A percentile compares a stretch with the other conserved stretches of the same genome.
Conservation (phyloP, 176 grass and related monocot species). For the Musa troglodytarum region DNA sequence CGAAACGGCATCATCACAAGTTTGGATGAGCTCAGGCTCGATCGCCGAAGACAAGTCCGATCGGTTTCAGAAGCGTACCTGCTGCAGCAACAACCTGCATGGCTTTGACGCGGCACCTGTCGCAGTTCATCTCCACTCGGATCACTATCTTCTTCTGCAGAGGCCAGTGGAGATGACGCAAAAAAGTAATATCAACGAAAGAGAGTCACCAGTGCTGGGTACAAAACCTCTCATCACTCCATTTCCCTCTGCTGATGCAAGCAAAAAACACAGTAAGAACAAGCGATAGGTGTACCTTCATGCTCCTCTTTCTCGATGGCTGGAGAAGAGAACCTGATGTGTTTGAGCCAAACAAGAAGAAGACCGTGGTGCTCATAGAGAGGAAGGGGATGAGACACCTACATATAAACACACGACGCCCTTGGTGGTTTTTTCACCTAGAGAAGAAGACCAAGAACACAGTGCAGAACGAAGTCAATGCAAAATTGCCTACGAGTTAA, state of each 20-base stretch:
- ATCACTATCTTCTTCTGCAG: conserved; percentile 54
- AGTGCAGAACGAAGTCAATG: no score
- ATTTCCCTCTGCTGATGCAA: neutral
- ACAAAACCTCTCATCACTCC: no score
- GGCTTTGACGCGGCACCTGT: conserved; percentile 47
- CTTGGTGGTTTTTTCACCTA: no score
- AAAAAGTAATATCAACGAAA: no score
- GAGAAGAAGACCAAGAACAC: no score
- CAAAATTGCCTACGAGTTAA: no score
- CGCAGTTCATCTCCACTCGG: conserved; percentile 30
- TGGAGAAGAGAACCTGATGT: neutral
- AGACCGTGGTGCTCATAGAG: neutral
- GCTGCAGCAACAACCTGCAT: conserved; percentile 38
- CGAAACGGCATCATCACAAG: neutral
- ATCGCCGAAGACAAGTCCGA: no score
- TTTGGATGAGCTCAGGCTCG: neutral
- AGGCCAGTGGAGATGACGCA: neutral
- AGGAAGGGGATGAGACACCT: neutral
- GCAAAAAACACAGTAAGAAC: no score
- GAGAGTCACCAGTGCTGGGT: no score
- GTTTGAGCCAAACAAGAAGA: neutral
- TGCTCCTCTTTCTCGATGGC: neutral
- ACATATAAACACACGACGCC: no score
- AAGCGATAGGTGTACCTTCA: neutral
- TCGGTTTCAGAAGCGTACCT: neutral